Evolutionary conservation across 202 grass and related monocot species (phyloP).

Genomic region (Panicum virgatum): DNA sequence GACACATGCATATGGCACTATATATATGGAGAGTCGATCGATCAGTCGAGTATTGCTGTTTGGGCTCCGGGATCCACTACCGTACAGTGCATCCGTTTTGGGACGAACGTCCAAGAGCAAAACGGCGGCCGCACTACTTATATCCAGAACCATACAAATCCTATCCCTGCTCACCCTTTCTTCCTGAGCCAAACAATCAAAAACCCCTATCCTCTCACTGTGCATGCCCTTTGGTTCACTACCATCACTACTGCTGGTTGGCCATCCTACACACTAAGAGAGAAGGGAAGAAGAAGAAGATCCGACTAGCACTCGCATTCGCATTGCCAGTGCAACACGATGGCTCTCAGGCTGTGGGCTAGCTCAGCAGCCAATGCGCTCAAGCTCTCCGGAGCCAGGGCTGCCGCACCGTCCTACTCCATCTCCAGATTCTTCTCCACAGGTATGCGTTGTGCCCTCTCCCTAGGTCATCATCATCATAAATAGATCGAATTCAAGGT

Average conservation of each 20-base stretch:
- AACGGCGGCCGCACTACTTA: too few species aligned
- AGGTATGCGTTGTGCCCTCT: not conserved
- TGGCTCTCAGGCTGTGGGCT: conserved; percentile 87
- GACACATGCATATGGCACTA: too few species aligned
- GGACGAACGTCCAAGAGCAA: too few species aligned
- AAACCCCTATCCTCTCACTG: not conserved
- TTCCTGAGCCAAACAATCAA: conserved; percentile 8
- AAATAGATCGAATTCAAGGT: not conserved
- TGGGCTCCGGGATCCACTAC: too few species aligned
- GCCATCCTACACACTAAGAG: not conserved
- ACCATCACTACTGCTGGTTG: not conserved
- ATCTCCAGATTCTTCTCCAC: conserved; percentile 82
- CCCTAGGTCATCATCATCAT: not conserved
- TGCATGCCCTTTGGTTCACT: not conserved
- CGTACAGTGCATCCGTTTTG: too few species aligned
- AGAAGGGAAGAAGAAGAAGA: not conserved
- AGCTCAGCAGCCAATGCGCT: conserved; percentile 91
- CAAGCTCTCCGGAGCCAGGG: conserved; percentile 58
- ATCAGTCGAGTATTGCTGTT: too few species aligned
- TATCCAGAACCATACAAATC: not conserved
- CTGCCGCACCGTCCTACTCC: conserved; percentile 57
- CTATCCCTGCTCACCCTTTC: not conserved
- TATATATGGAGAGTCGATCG: too few species aligned
- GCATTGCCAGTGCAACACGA: conserved; percentile 15
- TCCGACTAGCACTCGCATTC: not conserved